A percentile compares a stretch with the other conserved stretches of the same genome.
Conservation (phyloP, 208 protist species). For the Angomonas deanei region DNA sequence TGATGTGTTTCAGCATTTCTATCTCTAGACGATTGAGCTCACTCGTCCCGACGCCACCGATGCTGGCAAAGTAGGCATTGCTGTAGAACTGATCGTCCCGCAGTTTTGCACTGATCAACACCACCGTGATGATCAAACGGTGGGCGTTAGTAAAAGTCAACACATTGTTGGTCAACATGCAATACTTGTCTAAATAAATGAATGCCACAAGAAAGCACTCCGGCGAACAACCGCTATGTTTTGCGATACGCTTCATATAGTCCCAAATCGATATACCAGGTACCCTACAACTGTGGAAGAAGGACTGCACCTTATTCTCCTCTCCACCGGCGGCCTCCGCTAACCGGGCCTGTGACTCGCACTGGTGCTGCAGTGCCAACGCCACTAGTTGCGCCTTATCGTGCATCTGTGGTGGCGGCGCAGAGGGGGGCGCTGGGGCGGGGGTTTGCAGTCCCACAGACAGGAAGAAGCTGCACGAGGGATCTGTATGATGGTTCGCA, state of each 20-base stretch:
- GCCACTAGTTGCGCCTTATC: conserved; percentile 43
- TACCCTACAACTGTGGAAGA: conserved; percentile 72
- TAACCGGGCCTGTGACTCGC: conserved; percentile 15
- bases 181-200: conserved; percentile 89
- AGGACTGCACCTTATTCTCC: conserved; percentile 14
- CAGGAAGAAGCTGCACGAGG: too few species aligned
- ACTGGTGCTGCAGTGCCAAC: conserved; percentile 60
- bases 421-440: conserved; percentile 1
- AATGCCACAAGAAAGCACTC: conserved; percentile 90
- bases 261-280: conserved; percentile 82
- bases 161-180: conserved; percentile 36
- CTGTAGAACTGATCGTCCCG: conserved; percentile 89
- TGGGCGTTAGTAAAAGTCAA: conserved; percentile 68
- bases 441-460: conserved; percentile 10
- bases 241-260: conserved; percentile 88
- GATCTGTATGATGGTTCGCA: too few species aligned
- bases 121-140: conserved; percentile 80
- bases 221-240: conserved; percentile 82
- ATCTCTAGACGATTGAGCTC: conserved; percentile 89
- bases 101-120: conserved; percentile 86
- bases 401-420: conserved; percentile 38
- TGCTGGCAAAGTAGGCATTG: conserved; percentile 88
- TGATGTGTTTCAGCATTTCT: conserved; percentile 71
- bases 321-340: not conserved
- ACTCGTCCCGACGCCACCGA: conserved; percentile 72